Conservation (phyloP, 2,329 filamentous ascomycete species). For the Didymella segeticola region DNA sequence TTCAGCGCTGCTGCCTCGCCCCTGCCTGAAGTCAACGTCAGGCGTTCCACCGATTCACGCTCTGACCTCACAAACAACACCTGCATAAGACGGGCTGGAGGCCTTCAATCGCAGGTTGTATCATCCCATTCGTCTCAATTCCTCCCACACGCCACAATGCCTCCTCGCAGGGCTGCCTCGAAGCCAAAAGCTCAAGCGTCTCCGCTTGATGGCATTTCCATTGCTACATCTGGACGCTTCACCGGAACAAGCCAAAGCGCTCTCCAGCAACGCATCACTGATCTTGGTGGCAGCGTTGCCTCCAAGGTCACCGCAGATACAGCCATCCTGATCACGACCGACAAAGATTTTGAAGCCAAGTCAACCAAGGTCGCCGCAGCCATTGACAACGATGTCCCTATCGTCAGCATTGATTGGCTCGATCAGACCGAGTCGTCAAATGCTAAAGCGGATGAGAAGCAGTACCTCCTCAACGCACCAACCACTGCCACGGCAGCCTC, state of each 20-base stretch:
- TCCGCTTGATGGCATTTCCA: constrained; percentile 57
- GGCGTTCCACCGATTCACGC: constrained; percentile 6
- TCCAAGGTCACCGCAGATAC: constrained; percentile 58
- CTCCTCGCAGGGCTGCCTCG: constrained; percentile 29
- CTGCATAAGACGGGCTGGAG: constrained; percentile 11
- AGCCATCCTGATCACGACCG: constrained; percentile 65
- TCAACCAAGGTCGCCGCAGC: constrained; percentile 62
- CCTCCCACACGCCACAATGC: constrained; percentile 21
- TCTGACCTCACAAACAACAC: constrained; percentile 5
- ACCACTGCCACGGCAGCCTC: constrained; percentile 3
- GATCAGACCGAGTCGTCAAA: constrained; percentile 59
- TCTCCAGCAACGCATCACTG: constrained; percentile 56
- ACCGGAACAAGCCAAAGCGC: constrained; percentile 59
- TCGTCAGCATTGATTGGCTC: constrained; percentile 70
- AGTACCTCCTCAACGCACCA: constrained; percentile 43
- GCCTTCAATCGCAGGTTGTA: constrained; percentile 15
- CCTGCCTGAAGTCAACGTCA: constrained; percentile 2
- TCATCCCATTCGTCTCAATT: constrained; percentile 1
- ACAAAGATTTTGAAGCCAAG: constrained; percentile 58
- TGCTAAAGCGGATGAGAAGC: constrained; percentile 48
- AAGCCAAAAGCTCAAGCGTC: constrained; percentile 26
- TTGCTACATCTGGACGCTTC: constrained; percentile 69
- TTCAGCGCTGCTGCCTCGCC: constrained; percentile 13
- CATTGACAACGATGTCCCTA: constrained; percentile 55
- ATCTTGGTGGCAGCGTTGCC: constrained; percentile 59